phyloP scores from a whole-genome alignment of 768 basidiomycete genomes.

The Xanthoconium stramineum region DNA sequence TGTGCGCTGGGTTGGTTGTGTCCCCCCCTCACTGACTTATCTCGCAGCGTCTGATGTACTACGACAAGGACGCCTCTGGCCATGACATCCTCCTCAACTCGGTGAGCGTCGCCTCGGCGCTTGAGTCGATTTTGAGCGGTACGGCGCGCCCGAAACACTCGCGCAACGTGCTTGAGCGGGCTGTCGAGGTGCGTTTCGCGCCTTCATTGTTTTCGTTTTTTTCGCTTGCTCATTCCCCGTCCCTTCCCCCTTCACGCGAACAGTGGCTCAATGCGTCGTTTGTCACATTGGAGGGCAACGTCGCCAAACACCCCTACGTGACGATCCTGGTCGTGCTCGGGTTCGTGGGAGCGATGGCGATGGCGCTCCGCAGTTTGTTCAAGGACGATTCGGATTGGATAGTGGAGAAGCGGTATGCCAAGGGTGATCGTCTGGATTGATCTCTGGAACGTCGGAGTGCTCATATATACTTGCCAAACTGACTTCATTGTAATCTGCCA shows the following conservation, averaged over 20 bases:
- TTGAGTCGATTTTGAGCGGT: slow-evolving; percentile 62
- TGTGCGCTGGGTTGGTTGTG: no score
- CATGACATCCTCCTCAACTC: slow-evolving; percentile 53
- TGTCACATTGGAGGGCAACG: not conserved
- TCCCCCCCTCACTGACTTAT: not conserved
- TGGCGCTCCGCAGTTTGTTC: slow-evolving; percentile 14
- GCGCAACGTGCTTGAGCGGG: slow-evolving; percentile 65
- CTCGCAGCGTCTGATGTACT: slow-evolving; percentile 68
- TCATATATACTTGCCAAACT: no score
- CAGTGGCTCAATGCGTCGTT: slow-evolving; percentile 21
- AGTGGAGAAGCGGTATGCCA: slow-evolving; percentile 15
- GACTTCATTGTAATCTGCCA: no score
- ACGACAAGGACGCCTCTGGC: slow-evolving; percentile 60
- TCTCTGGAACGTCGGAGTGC: not conserved
- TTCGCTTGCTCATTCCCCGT: not conserved
- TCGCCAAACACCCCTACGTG: slow-evolving; percentile 23
- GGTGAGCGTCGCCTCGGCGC: slow-evolving; percentile 58
- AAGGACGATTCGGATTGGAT: slow-evolving; percentile 17
- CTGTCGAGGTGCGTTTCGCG: slow-evolving; percentile 37
- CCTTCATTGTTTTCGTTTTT: not conserved
- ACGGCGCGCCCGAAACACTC: slow-evolving; percentile 56
- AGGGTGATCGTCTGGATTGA: slow-evolving; percentile 25
- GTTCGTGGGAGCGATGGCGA: slow-evolving; percentile 3
- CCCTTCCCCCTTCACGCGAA: not conserved
- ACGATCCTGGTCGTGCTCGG: slow-evolving; percentile 4